Base-by-base conservation (phyloP, 2,329 filamentous ascomycete species). In the Fusarium verticillioides region DNA sequence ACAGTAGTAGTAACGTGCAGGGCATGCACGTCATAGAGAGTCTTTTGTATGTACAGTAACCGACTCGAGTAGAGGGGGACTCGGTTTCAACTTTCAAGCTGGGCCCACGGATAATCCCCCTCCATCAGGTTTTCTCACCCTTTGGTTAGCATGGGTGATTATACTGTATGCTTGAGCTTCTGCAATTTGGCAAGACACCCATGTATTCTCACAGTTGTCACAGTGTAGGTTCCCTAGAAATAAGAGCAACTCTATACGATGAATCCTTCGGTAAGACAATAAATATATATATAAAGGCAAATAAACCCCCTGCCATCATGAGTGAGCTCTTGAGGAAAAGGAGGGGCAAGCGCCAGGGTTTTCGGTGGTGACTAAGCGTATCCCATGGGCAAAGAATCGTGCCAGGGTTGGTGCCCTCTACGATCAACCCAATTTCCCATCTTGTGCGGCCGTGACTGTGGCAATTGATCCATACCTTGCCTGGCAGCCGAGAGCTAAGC, bases 381-480 rank as follows among this genome's bases (percentile, higher is more conserved):
- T 36, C 11, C 49, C 49, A 52, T 52, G 50, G 15, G 15, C 50
- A 54, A 40, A 54, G 36, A 39, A 46, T 34, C 47, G 39, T 42
- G 44, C 66, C 66, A 77, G 75, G 75, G 75, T 76, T 78, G 75
- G 57, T 78, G 75, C 75, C 75, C 75, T 69, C 60, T 43, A 66
- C 28, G 44, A 42, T 40, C 40, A 58, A 34, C 40, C 44, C 42
- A 61, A 60, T 76, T 69, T 75, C 62, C 36, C 34, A 47, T 60
- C 56, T 73, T 76, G 73, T 75, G 72, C 69, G 72, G 65, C 40
- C 30, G 39, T 54, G 58, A 61, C 52, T 65, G 68, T 74, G 70
- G 70, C 70, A 60, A 73, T 73, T 40, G 28, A 62, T 52, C 49
- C 30, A 52, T 46, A 26, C 26, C 34, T 54, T 21, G 54, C 40